Evolutionary conservation across 108 stramenopile genomes (phyloP).

Genomic region (Parietichytrium sp.): DNA sequence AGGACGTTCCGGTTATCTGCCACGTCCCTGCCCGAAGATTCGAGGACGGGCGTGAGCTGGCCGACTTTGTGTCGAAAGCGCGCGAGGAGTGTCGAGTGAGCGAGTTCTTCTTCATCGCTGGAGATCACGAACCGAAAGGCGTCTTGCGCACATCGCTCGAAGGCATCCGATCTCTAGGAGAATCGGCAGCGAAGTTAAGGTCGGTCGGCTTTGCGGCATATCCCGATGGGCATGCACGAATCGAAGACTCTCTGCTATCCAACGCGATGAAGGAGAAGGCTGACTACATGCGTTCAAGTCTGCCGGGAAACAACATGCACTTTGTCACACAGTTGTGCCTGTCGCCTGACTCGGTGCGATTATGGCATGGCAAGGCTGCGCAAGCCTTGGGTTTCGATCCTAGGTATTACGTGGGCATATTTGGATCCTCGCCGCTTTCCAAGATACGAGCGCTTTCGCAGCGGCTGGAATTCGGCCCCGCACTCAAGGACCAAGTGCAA

Average conservation of each 20-base stretch:
- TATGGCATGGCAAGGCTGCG: not conserved
- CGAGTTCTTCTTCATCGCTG: not conserved
- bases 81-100: not conserved
- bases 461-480: not conserved
- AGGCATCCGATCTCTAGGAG: not conserved
- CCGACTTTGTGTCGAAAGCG: not conserved
- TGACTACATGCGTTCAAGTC: no score
- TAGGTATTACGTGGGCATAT: not conserved
- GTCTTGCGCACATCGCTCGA: not conserved
- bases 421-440: not conserved
- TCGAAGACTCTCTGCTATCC: not conserved
- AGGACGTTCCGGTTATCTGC: not conserved
- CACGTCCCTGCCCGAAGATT: constrained; percentile 17
- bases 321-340: not conserved
- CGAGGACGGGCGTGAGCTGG: not conserved
- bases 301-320: not conserved
- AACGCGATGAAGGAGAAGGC: not conserved
- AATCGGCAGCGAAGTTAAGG: no score
- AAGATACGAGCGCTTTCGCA: not conserved
- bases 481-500: not conserved
- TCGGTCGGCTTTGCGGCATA: not conserved
- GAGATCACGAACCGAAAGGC: not conserved
- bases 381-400: not conserved
- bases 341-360: no score
- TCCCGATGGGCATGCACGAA: not conserved